Evolutionary conservation across 345 rosid species (phyloP), one percentile per base, ranked within the genome.

Genomic region (Aquilaria yunnanensis): DNA sequence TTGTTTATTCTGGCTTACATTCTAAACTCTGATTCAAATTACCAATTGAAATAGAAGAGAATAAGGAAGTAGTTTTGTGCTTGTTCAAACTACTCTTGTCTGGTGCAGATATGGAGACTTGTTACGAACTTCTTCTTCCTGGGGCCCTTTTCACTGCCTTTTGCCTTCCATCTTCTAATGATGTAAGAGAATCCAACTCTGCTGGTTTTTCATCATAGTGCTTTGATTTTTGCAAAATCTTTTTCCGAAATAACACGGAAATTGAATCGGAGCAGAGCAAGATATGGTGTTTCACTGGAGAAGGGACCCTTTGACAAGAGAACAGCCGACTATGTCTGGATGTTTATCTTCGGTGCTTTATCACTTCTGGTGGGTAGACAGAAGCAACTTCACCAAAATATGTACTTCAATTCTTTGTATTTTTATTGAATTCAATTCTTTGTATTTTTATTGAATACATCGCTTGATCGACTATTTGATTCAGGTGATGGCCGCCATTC

Each of bases 281-380:
- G 60, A 68, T 83, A 79, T 70, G 86, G 88, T 30, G 88, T 86
- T 46, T 70, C 79, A 14, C 57, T 86, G 56, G 92, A 86, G 78
- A 75, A 74, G 55, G 92, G 82, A 33, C 78, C 88, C 11, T 86
- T 86, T 54, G 85, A 81, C 72, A 83, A 81, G 75, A 81, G 92
- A 69, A 81, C 83, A 10, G 86, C 92, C 14, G 92, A 86, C 59
- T 83, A 62, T 68, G 72, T 83, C 32, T 86, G 92, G 88, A 86
- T 86, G 92, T 64, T 86, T 54, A 61, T 86, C 65, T 79, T 83
- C 54, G 92, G 88, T 54, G 88, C 88, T n/a, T 16, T 86, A 0
- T 76, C 92, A 56, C 85, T 86, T 54, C 69, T 83, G 72, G 92
- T 86, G 60, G 62, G 74, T 69, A 5, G 32, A 2, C 32, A 33